Evolutionary conservation across 805 yeast genomes (phyloP).

Genomic region (Barnettozyma sucrosica): DNA sequence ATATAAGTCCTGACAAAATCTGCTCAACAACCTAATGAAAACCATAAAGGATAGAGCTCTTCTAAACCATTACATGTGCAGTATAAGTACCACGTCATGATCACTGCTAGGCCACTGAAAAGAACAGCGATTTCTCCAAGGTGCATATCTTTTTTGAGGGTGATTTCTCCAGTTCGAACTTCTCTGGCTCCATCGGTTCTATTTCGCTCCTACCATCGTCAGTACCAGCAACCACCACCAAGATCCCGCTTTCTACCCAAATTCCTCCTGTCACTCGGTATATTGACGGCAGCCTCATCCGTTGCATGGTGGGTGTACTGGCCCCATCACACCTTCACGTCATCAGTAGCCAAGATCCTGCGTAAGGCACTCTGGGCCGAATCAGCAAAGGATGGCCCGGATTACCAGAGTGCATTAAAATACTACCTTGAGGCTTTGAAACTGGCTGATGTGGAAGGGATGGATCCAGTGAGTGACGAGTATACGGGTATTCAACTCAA

Average conservation of each 20-base stretch:
- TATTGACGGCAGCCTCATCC: slow-evolving; percentile 22
- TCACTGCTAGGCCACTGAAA: neutral
- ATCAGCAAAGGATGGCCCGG: slow-evolving; percentile 49
- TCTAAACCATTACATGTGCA: neutral
- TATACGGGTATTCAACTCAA: slow-evolving; percentile 89
- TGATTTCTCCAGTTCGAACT: neutral
- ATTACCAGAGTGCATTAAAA: slow-evolving; percentile 62
- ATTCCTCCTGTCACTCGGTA: slow-evolving; percentile 20
- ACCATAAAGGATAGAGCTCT: neutral
- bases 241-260: neutral
- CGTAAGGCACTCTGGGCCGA: slow-evolving; percentile 84
- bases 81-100: neutral
- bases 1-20: neutral
- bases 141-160: neutral
- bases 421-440: slow-evolving; percentile 71
- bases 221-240: slow-evolving; percentile 1
- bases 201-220: neutral
- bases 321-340: slow-evolving; percentile 67
- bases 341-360: slow-evolving; percentile 61
- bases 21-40: neutral
- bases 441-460: slow-evolving; percentile 47
- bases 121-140: neutral
- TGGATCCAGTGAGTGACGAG: slow-evolving; percentile 63
- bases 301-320: slow-evolving; percentile 41
- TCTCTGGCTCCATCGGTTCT: neutral